phyloP scores from a whole-genome alignment of 352 stramenopile species.

The Elongisporangium prolatum region DNA sequence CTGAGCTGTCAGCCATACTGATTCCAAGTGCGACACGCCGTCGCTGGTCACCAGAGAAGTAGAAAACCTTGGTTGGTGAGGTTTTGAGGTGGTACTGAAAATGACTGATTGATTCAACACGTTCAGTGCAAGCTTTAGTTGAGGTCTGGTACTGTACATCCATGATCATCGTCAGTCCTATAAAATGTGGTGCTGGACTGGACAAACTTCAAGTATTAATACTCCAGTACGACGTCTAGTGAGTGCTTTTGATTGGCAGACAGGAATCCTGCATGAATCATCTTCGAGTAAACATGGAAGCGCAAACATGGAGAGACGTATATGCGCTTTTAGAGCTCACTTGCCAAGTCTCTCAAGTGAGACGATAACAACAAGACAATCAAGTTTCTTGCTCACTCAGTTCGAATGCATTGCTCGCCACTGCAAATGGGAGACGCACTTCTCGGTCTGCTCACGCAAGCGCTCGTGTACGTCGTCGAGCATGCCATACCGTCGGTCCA shows the following conservation, averaged over 20 bases:
- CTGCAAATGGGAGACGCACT: conserved; percentile 33
- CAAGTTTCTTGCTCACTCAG: background rate
- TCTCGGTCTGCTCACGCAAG: conserved; percentile 27
- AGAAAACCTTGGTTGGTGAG: background rate
- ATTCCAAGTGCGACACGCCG: background rate
- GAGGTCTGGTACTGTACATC: too few species aligned
- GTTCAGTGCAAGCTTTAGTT: too few species aligned
- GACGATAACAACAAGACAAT: conserved; percentile 7
- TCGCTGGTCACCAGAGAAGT: background rate
- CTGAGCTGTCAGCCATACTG: background rate
- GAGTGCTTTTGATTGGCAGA: background rate
- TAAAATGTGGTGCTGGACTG: too few species aligned
- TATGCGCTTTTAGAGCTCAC: too few species aligned
- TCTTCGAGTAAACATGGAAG: background rate
- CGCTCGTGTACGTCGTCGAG: conserved; percentile 30
- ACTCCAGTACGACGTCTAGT: too few species aligned
- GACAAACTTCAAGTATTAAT: too few species aligned
- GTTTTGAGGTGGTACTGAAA: background rate
- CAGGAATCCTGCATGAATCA: background rate
- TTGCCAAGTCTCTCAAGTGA: background rate
- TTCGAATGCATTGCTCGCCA: conserved; percentile 20
- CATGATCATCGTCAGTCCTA: too few species aligned
- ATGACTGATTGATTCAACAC: background rate
- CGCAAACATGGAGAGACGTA: background rate
- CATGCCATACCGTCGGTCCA: conserved; percentile 38